Conservation (phyloP, 2,329 filamentous ascomycete species). For the Epichloe sp. region DNA sequence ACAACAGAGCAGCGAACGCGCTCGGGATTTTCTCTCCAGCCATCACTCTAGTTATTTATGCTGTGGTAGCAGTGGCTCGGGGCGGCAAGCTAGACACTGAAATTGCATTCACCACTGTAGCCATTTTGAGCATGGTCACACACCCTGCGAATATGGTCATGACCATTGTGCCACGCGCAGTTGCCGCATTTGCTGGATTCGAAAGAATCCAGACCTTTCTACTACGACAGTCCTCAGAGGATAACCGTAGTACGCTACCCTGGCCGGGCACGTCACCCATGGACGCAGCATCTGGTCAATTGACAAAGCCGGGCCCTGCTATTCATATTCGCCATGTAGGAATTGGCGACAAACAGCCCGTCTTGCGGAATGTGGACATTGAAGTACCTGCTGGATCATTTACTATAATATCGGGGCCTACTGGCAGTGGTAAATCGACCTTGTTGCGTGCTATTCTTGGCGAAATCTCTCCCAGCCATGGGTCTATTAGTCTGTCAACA, state of each 20-base stretch:
- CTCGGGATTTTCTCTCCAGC: conserved; percentile 28
- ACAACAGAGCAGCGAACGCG: conserved; percentile 21
- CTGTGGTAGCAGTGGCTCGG: conserved; percentile 11
- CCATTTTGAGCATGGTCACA: conserved; percentile 25
- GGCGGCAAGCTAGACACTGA: conserved; percentile 17
- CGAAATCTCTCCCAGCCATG: conserved; percentile 4
- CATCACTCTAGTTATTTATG: conserved; percentile 24
- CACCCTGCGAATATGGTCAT: conserved; percentile 32
- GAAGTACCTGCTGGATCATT: conserved; percentile 9
- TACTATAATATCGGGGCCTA: conserved; percentile 14
- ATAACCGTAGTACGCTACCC: conserved; percentile 3
- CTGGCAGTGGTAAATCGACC: conserved; percentile 16
- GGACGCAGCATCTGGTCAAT: no score
- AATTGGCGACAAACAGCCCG: no score
- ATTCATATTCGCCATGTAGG: no score
- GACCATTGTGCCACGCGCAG: conserved; percentile 23
- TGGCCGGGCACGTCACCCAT: neutral
- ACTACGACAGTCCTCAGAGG: conserved; percentile 8
- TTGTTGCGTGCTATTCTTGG: conserved; percentile 12
- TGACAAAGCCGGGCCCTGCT: no score
- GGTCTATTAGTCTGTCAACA: conserved; percentile 3
- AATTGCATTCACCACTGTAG: conserved; percentile 27
- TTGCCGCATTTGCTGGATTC: conserved; percentile 21
- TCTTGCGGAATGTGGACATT: neutral
- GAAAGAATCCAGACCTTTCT: conserved; percentile 25